Evolutionary conservation across 2,329 filamentous ascomycete species (phyloP).

Genomic region (Fusarium continuum): DNA sequence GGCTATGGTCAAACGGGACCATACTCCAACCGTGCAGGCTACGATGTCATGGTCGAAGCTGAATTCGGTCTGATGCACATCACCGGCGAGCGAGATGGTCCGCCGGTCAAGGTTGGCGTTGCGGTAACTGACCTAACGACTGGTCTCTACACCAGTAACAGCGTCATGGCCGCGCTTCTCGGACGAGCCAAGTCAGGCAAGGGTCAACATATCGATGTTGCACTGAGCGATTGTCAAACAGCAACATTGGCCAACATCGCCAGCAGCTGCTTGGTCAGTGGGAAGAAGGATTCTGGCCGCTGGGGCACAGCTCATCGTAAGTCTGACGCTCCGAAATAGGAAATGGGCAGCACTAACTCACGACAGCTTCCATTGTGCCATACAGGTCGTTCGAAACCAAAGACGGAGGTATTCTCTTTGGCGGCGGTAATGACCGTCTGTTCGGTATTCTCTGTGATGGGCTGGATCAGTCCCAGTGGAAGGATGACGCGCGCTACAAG

Average conservation of each 20-base stretch:
- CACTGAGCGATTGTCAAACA: constrained; percentile 92
- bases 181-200: constrained; percentile 75
- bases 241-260: constrained; percentile 96
- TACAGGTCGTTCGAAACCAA: constrained; percentile 85
- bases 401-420: constrained; percentile 75
- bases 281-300: constrained; percentile 84
- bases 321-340: constrained; percentile 30
- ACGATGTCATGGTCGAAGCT: constrained; percentile 99
- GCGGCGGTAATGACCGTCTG: constrained; percentile 76
- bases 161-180: constrained; percentile 93
- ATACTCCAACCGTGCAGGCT: constrained; percentile 86
- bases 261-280: constrained; percentile 88
- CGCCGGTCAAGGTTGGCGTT: constrained; percentile 96
- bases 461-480: constrained; percentile 67
- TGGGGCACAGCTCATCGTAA: constrained; percentile 97
- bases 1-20: constrained; percentile 97
- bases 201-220: constrained; percentile 92
- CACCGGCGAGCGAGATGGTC: constrained; percentile 85
- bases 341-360: background rate
- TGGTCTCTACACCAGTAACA: constrained; percentile 92
- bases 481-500: constrained; percentile 65
- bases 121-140: constrained; percentile 97
- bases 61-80: constrained; percentile 99
- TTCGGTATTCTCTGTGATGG: constrained; percentile 72
- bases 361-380: constrained; percentile 89